A percentile compares a stretch with the other conserved stretches of the same genome.
Conservation (phyloP, 805 yeast species). For the Wickerhamiella domercqiae region DNA sequence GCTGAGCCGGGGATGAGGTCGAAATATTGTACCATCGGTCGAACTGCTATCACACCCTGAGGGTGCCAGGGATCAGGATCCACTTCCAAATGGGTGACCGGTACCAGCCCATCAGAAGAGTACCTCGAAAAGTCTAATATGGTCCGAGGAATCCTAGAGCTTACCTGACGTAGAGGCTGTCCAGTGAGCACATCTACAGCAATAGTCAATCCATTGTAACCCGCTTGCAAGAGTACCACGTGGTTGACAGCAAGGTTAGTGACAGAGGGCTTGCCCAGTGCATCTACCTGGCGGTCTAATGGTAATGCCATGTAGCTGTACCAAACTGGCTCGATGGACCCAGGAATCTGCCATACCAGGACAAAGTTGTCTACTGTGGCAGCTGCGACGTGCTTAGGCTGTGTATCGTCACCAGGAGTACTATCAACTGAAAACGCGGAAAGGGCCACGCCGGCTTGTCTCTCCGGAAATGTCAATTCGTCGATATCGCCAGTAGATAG, state of each 20-base stretch:
- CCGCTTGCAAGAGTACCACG: slow-evolving; percentile 18
- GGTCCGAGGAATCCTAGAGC: slow-evolving; percentile 18
- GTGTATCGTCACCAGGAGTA: slow-evolving; percentile 3
- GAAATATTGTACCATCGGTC: slow-evolving; percentile 19
- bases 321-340: slow-evolving; percentile 6
- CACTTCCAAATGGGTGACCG: slow-evolving; percentile 18
- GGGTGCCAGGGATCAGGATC: slow-evolving; percentile 20
- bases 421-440: slow-evolving; percentile 11
- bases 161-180: slow-evolving; percentile 16
- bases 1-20: slow-evolving; percentile 16
- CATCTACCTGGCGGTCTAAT: slow-evolving; percentile 6
- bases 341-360: slow-evolving; percentile 9
- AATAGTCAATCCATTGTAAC: slow-evolving; percentile 18
- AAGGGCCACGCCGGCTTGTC: neutral
- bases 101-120: slow-evolving; percentile 13
- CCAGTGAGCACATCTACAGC: slow-evolving; percentile 21
- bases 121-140: slow-evolving; percentile 16
- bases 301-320: slow-evolving; percentile 8
- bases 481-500: neutral
- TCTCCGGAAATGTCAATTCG: slow-evolving; percentile 3
- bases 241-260: slow-evolving; percentile 21
- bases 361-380: slow-evolving; percentile 6
- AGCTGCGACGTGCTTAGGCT: slow-evolving; percentile 6
- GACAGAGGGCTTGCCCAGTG: slow-evolving; percentile 12
- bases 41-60: slow-evolving; percentile 19